Conservation (phyloP, 345 rosid genomes). For the Acer yangbiense region DNA sequence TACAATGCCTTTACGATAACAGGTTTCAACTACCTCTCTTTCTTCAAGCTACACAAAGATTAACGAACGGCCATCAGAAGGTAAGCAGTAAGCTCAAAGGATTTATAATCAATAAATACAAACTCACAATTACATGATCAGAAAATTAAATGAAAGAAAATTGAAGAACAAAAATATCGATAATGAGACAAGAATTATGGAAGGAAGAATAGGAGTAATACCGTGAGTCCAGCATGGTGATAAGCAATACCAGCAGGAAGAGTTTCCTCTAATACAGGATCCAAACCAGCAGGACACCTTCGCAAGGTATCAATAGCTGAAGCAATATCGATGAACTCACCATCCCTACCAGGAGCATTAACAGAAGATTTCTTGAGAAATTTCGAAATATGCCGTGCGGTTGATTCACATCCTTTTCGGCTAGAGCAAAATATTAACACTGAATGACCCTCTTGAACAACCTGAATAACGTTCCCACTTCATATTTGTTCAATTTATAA, state of each 20-base stretch:
- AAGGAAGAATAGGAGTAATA: constrained; percentile 41
- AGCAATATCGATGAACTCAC: constrained; percentile 63
- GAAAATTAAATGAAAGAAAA: constrained; percentile 15
- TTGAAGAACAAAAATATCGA: neutral
- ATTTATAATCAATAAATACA: constrained; percentile 5
- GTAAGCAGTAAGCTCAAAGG: neutral
- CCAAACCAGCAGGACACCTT: constrained; percentile 88
- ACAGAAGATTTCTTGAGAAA: constrained; percentile 63
- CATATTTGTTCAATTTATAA: constrained; percentile 6
- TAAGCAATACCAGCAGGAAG: constrained; percentile 95
- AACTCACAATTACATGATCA: neutral
- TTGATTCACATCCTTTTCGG: constrained; percentile 98
- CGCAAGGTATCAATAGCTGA: constrained; percentile 78
- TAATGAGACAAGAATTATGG: constrained; percentile 12
- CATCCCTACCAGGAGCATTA: constrained; percentile 40
- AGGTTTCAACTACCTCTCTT: constrained; percentile 91
- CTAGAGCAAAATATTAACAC: constrained; percentile 95
- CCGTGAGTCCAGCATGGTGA: constrained; percentile 99
- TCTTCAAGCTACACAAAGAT: constrained; percentile 76
- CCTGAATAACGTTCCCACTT: constrained; percentile 44
- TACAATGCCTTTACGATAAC: constrained; percentile 88
- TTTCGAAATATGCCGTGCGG: constrained; percentile 85
- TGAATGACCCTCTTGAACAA: constrained; percentile 95
- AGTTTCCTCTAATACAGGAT: constrained; percentile 87
- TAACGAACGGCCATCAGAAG: constrained; percentile 16